A percentile compares a stretch with the other conserved stretches of the same genome.
Conservation (phyloP, 352 stramenopile species). For the Phytophthora hybrid region DNA sequence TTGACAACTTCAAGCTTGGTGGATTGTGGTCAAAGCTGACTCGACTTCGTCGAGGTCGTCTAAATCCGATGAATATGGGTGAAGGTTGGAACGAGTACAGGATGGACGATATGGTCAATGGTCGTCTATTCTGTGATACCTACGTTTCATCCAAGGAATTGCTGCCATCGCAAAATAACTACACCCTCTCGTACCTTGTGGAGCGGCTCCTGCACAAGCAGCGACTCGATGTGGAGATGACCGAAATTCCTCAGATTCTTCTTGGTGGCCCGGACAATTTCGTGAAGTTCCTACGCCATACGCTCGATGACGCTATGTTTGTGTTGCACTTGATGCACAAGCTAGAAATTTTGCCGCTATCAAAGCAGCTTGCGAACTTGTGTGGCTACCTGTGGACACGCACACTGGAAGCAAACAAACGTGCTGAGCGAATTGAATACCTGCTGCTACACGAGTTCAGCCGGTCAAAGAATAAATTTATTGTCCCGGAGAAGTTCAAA, state of each 20-base stretch:
- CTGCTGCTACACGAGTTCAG: constrained; percentile 99
- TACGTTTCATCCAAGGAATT: constrained; percentile 98
- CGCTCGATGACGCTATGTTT: constrained; percentile 96
- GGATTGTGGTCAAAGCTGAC: constrained; percentile 87
- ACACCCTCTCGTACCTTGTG: constrained; percentile 96
- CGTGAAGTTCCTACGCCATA: constrained; percentile 94
- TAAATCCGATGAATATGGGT: constrained; percentile 82
- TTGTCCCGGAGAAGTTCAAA: constrained; percentile 96
- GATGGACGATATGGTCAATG: constrained; percentile 92
- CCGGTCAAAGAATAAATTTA: constrained; percentile 95
- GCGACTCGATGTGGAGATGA: constrained; percentile 94
- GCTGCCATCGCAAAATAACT: constrained; percentile 97
- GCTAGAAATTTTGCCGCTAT: constrained; percentile 98
- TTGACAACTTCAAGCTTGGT: constrained; percentile 93
- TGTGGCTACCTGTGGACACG: constrained; percentile 98
- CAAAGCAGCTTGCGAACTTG: constrained; percentile 98
- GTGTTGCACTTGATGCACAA: constrained; percentile 97
- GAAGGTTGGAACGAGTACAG: constrained; percentile 91
- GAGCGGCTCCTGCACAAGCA: constrained; percentile 91
- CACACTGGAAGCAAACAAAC: constrained; percentile 97
- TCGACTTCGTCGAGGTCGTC: constrained; percentile 75
- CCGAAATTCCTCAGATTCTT: constrained; percentile 95
- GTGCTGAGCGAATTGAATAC: constrained; percentile 99
- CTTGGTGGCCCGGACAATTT: constrained; percentile 91
- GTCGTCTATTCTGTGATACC: constrained; percentile 98